These are phyloP conservation scores for Ophiostoma triangulosporum DNA, from an alignment of 2,329 filamentous ascomycete genomes.

Conservation along the genomic window DNA sequence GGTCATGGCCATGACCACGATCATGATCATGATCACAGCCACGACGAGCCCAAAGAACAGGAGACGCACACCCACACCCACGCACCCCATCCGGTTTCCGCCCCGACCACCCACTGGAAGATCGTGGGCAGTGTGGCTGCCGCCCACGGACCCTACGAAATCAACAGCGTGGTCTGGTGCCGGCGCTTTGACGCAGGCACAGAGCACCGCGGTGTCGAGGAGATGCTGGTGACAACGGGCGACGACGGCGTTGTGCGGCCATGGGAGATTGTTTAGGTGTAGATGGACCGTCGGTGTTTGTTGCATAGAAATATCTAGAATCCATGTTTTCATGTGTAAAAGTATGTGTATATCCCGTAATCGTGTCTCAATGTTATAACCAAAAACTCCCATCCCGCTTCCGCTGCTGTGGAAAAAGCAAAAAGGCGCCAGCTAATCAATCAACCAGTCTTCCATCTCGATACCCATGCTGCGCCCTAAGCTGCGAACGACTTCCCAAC, in stretches of 20 bases:
- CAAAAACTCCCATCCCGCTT: too few species aligned
- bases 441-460: conserved; percentile 66
- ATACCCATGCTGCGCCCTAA: conserved; percentile 62
- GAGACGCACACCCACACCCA: conserved; percentile 21
- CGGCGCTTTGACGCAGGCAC: conserved; percentile 54
- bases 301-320: neutral
- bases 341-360: too few species aligned
- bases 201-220: conserved; percentile 47
- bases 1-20: conserved; percentile 21
- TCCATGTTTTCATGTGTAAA: neutral
- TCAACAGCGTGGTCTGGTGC: conserved; percentile 89
- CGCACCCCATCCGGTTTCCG: neutral
- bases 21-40: conserved; percentile 13
- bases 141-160: conserved; percentile 82
- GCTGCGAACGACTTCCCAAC: conserved; percentile 61
- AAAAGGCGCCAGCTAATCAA: conserved; percentile 36
- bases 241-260: conserved; percentile 82
- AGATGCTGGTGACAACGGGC: conserved; percentile 80
- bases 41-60: conserved; percentile 9
- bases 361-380: neutral
- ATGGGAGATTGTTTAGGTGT: conserved; percentile 40
- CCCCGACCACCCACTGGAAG: conserved; percentile 43
- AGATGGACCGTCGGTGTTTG: neutral
- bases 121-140: conserved; percentile 55
- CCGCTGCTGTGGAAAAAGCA: too few species aligned